Evolutionary conservation across 2,329 filamentous ascomycete genomes (phyloP).

Genomic region (Endoconidiophora laricicola): DNA sequence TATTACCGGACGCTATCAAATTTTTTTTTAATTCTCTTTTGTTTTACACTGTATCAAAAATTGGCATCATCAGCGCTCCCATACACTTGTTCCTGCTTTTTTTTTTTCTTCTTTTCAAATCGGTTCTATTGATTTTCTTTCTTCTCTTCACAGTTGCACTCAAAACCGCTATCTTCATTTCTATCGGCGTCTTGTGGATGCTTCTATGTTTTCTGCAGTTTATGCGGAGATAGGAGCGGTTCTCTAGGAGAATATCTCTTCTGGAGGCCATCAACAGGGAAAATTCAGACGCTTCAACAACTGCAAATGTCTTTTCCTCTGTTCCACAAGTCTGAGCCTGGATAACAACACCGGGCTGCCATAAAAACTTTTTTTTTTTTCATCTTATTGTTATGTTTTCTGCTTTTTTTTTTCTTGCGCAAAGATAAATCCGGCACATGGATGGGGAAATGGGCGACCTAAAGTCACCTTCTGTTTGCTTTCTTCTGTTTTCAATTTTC

Average conservation of each 20-base stretch:
- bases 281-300: no score
- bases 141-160: neutral
- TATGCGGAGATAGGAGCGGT: no score
- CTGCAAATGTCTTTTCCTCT: no score
- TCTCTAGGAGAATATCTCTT: no score
- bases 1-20: neutral
- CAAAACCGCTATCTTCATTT: no score
- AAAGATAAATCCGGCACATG: neutral
- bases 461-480: neutral
- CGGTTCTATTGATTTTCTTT: neutral
- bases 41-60: constrained; percentile 10
- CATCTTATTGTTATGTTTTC: neutral
- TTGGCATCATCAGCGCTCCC: constrained; percentile 10
- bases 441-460: no score
- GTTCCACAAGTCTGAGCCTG: no score
- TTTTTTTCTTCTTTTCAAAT: neutral
- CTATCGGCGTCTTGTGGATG: no score
- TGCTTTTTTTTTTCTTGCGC: neutral
- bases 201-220: no score
- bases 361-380: neutral
- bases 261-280: no score
- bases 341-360: no score
- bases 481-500: neutral
- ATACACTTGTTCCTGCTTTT: constrained; percentile 8
- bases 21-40: neutral